phyloP scores from a whole-genome alignment of 208 protist genomes.

The Leishmania guyanensis region DNA sequence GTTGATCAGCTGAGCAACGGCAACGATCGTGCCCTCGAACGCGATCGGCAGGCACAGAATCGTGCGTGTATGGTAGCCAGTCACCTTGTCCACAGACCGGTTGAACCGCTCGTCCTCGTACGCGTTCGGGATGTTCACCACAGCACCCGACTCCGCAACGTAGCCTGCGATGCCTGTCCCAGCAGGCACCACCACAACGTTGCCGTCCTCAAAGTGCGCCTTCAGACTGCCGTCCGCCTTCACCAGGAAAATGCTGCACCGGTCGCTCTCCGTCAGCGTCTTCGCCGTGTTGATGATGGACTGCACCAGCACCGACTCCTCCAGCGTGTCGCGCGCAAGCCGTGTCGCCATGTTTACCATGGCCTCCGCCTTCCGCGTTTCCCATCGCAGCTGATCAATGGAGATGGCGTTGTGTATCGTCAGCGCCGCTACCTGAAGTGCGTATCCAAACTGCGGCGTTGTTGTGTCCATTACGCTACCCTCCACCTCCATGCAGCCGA shows the following conservation, averaged over 20 bases:
- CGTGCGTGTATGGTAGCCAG: constrained; percentile 69
- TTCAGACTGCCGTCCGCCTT: constrained; percentile 53
- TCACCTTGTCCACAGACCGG: constrained; percentile 64
- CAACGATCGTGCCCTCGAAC: constrained; percentile 71
- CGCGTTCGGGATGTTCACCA: constrained; percentile 72
- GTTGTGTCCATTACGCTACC: constrained; percentile 4
- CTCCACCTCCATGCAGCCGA: constrained; percentile 50
- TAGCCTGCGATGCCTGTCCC: constrained; percentile 72
- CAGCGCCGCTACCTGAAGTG: constrained; percentile 15
- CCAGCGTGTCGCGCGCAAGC: constrained; percentile 77
- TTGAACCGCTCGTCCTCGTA: constrained; percentile 78
- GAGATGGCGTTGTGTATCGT: constrained; percentile 33
- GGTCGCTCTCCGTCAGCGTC: constrained; percentile 67
- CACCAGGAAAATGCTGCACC: constrained; percentile 76
- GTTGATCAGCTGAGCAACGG: constrained; percentile 80
- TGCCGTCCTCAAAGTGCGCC: constrained; percentile 78
- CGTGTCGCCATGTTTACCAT: constrained; percentile 86
- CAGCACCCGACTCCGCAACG: constrained; percentile 55
- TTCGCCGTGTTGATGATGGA: constrained; percentile 85
- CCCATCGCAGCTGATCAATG: constrained; percentile 27
- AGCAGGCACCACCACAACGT: constrained; percentile 53
- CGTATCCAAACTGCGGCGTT: background rate
- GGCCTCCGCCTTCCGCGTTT: constrained; percentile 43
- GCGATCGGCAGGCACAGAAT: constrained; percentile 76
- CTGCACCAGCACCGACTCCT: constrained; percentile 69